Percentiles rank a stretch among this genome's conserved stretches.
Conservation (phyloP, 2,329 filamentous ascomycete genomes). For the Penicillium brasilianum region DNA sequence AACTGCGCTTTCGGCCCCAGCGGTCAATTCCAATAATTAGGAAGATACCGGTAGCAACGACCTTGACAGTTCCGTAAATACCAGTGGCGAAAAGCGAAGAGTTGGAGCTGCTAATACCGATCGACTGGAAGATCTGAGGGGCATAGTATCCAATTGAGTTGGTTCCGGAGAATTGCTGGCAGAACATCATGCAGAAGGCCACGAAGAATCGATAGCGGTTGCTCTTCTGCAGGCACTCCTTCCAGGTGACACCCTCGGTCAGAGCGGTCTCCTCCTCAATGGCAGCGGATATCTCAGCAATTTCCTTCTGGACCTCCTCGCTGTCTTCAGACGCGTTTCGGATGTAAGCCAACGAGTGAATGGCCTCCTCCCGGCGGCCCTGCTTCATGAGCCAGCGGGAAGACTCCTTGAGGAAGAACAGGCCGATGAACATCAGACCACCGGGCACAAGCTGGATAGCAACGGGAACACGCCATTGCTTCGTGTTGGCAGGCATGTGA, state of each 20-base stretch:
- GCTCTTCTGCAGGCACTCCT: constrained; percentile 45
- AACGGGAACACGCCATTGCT: constrained; percentile 61
- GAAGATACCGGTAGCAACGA: constrained; percentile 45
- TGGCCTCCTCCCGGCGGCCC: constrained; percentile 53
- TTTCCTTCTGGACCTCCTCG: constrained; percentile 38
- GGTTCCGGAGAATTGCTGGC: constrained; percentile 48
- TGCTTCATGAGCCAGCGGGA: constrained; percentile 62
- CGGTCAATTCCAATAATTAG: constrained; percentile 45
- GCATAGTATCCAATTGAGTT: constrained; percentile 49
- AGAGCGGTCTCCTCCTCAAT: constrained; percentile 48
- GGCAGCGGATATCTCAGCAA: constrained; percentile 48
- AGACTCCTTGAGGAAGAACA: constrained; percentile 59
- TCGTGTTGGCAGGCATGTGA: constrained; percentile 50
- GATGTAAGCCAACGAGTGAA: constrained; percentile 44
- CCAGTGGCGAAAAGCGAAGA: constrained; percentile 46
- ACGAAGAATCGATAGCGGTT: constrained; percentile 46
- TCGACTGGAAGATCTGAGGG: constrained; percentile 44
- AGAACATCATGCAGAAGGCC: constrained; percentile 47
- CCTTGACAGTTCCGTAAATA: constrained; percentile 47
- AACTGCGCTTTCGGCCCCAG: constrained; percentile 42
- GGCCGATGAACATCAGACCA: constrained; percentile 54
- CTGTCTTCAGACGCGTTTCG: constrained; percentile 37
- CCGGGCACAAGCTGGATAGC: constrained; percentile 60
- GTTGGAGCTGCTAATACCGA: constrained; percentile 41
- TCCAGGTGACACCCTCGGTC: constrained; percentile 50